phyloP scores from a whole-genome alignment of 169 alveolate species.

The Eimeria zaria region DNA sequence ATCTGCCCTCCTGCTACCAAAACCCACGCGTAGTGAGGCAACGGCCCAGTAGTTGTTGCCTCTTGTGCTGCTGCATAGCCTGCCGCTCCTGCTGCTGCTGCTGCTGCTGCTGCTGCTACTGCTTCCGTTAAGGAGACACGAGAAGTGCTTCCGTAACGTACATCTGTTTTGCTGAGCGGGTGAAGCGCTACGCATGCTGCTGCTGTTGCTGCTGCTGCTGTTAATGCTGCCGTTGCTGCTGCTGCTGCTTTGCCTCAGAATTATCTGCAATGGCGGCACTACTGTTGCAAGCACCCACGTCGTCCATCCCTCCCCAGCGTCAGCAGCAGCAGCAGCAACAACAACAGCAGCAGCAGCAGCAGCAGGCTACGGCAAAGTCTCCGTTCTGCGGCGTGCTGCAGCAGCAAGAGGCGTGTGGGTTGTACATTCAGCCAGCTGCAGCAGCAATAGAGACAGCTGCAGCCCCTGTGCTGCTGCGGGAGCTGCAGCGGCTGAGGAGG shows the following conservation, averaged over 20 bases:
- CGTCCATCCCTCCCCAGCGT: constrained; percentile 6
- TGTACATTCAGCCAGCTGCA: constrained; percentile 30
- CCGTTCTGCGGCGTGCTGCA: constrained; percentile 47
- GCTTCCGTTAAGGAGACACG: neutral
- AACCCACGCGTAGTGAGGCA: constrained; percentile 14
- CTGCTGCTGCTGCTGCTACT: neutral
- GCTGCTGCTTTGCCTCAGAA: constrained; percentile 49
- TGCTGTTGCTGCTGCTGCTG: neutral
- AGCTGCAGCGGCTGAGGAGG: constrained; percentile 32
- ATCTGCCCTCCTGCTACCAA: neutral
- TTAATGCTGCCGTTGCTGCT: constrained; percentile 6
- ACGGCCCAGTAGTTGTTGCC: no score
- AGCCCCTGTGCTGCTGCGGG: constrained; percentile 56
- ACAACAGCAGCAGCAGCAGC: constrained; percentile 31
- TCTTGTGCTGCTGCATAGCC: neutral
- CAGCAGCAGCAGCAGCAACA: neutral
- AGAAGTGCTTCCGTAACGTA: no score
- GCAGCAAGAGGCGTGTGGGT: neutral
- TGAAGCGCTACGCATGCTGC: neutral
- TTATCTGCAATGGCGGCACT: constrained; percentile 30
- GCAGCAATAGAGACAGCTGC: constrained; percentile 49
- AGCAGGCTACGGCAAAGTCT: neutral
- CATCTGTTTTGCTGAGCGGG: neutral
- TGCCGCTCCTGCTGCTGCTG: constrained; percentile 13
- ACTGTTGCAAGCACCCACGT: constrained; percentile 1